phyloP scores from a whole-genome alignment of 1,284 basidiomycete genomes.

The Sanguinoderma infundibulare region DNA sequence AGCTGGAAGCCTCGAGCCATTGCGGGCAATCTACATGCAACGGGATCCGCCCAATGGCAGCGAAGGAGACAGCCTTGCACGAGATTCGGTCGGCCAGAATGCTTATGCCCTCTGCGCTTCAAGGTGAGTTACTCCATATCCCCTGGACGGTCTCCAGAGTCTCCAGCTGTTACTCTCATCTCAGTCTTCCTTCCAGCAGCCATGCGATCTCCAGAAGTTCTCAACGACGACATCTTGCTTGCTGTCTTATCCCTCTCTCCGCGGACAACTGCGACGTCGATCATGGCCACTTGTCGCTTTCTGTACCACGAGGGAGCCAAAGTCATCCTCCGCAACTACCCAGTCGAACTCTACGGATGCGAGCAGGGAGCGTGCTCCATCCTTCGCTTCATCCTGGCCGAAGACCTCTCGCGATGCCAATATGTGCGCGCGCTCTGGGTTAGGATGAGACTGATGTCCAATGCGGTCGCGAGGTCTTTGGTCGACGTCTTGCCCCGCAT shows the following conservation, averaged over 20 bases:
- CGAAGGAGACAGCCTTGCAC: no score
- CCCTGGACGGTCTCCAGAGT: no score
- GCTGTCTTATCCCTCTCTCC: neutral
- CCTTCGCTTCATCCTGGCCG: neutral
- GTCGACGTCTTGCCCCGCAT: neutral
- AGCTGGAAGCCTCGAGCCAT: no score
- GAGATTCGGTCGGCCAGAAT: no score
- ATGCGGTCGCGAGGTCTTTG: neutral
- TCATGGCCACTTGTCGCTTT: neutral
- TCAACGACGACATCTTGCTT: neutral
- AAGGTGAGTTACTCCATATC: no score
- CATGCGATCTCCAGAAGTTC: no score
- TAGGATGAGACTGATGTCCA: neutral
- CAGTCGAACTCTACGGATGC: neutral
- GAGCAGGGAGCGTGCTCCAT: neutral
- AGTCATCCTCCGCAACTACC: neutral
- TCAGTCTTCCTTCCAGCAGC: no score
- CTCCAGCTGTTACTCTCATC: no score
- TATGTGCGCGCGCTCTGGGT: neutral
- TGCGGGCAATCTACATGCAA: no score
- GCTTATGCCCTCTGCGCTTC: no score
- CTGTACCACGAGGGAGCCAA: neutral
- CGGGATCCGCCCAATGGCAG: no score
- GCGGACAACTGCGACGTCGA: neutral
- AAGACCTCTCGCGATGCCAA: neutral